Evolutionary conservation across 148 eudicot species (phyloP).

Genomic region (Dysphania ambrosioides): DNA sequence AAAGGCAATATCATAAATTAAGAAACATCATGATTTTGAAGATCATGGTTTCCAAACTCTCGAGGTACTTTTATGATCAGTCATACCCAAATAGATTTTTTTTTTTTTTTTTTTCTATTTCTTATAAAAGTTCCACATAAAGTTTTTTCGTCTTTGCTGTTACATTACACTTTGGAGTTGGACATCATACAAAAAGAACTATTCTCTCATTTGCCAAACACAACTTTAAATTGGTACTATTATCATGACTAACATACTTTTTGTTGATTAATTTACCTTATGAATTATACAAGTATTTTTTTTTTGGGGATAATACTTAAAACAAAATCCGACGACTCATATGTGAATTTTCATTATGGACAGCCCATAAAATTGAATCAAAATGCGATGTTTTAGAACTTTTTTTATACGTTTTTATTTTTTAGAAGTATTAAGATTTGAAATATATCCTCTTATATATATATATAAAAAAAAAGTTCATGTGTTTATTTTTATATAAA

Average conservation of each 20-base stretch:
- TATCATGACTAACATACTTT: neutral
- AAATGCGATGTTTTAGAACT: too few relatives aligned
- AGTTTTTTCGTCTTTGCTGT: conserved; percentile 22
- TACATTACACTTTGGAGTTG: conserved; percentile 31
- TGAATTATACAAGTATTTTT: neutral
- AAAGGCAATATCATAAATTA: conserved; percentile 24
- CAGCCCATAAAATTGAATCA: neutral
- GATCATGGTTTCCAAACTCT: conserved; percentile 10
- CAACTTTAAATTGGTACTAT: neutral
- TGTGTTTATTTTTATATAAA: too few relatives aligned
- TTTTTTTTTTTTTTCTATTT: too few relatives aligned
- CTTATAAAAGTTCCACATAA: neutral
- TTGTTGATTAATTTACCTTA: neutral
- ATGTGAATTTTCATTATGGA: neutral
- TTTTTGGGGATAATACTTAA: neutral
- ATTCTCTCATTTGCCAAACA: conserved; percentile 6
- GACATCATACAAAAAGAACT: conserved; percentile 35
- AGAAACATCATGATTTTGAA: neutral
- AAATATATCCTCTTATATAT: too few relatives aligned
- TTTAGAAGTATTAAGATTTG: too few relatives aligned
- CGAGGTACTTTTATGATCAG: conserved; percentile 27
- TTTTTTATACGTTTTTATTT: too few relatives aligned
- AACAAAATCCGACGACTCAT: neutral
- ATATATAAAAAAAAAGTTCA: too few relatives aligned
- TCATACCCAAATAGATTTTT: conserved; percentile 24